Evolutionary conservation across 176 grass and related monocot genomes (phyloP).

Genomic region (Triticum monococcum): DNA sequence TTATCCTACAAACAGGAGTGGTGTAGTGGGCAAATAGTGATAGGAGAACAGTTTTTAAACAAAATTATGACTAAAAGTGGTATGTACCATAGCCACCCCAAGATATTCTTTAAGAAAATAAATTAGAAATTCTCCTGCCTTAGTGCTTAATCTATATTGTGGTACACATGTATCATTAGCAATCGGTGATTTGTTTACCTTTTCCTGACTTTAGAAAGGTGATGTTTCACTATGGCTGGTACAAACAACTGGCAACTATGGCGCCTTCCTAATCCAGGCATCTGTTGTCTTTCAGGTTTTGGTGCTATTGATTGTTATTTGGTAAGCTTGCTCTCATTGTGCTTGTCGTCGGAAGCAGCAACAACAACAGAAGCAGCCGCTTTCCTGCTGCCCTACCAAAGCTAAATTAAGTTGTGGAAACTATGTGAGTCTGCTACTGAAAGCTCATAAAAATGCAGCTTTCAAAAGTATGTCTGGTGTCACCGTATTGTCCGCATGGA

Average conservation of each 20-base stretch:
- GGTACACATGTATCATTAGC: background rate
- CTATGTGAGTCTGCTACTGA: background rate
- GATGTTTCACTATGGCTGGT: background rate
- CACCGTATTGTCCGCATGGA: background rate
- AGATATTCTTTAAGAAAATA: background rate
- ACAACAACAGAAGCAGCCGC: background rate
- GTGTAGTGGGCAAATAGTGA: background rate
- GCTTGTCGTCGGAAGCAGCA: slow-evolving; percentile 3
- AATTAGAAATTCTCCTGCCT: background rate
- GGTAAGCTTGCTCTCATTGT: background rate
- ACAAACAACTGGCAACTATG: background rate
- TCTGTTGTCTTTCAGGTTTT: slow-evolving; percentile 14
- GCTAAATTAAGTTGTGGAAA: slow-evolving; percentile 7
- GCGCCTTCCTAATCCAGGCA: background rate
- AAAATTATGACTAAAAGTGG: background rate
- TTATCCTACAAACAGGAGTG: background rate
- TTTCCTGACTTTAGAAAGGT: background rate
- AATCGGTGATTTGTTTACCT: background rate
- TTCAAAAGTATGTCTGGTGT: slow-evolving; percentile 25
- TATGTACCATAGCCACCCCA: background rate
- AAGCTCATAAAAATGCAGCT: background rate
- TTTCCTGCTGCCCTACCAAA: background rate
- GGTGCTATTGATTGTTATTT: background rate
- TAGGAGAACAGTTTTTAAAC: background rate
- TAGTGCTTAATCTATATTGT: background rate